Base-by-base conservation (phyloP, 2,329 filamentous ascomycete species). In the Xylariaceae sp. region DNA sequence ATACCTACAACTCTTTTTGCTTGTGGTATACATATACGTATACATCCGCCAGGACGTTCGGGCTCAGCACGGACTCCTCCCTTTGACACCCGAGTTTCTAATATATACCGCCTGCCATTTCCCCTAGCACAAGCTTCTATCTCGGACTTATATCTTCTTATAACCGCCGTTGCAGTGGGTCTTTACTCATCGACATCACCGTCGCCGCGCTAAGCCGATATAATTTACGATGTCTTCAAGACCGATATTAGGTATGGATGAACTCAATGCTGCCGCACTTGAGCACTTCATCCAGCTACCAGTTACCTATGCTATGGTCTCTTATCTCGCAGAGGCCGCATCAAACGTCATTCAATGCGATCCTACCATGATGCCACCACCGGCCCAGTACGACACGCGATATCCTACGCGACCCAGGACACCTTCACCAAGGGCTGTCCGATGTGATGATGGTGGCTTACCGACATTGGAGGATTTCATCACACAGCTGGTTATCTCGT, bases 401-500 rank as follows among this genome's bases (percentile, higher is more conserved):
- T 67, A 68, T 54, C 74, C 76, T 42, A 77, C 80, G 16, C 80
- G 81, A 19, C 78, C 80, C 12, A 69, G 72, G 64, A 77, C 76
- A 44, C 78, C 68, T 61, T 74, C 67, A 60, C 77, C 67, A 64
- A 76, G 64, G 61, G 74, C 59, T 59, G 71, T 78, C 13, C 71
- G 70, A 47, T 73, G 68, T 55, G 74, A 76, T 51, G 77, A 81
- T 62, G 74, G 72, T 56, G 69, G 74, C 51, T 78, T 99, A 30
- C 94, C 94, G 2, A 86, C 88, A 0, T 77, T 97, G 34, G 89
- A 96, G 71, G 82, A 85, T 54, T 99, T 97, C 79, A 97, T 99
- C 74, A 86, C 84, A 47, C 90, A 91, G 60, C 81, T 99, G 29
- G 92, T 97, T 57, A 84, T 89, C 67, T 87, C 88, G 56, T 97